Evolutionary conservation across 306 rosid genomes (phyloP).

Genomic region (Vigna trinervia): DNA sequence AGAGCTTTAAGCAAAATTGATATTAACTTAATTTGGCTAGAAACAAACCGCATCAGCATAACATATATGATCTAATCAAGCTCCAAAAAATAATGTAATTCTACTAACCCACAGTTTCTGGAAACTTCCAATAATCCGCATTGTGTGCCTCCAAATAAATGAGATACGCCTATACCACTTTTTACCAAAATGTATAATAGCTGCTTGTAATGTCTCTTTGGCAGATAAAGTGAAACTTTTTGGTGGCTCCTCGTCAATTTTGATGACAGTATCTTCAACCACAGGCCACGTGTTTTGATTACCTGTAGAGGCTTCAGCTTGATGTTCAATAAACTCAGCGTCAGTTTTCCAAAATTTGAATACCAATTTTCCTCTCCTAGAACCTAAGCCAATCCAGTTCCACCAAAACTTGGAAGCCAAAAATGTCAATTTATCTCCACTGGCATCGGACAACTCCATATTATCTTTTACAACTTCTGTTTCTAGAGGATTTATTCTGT

Average conservation of each 20-base stretch:
- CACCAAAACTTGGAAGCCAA: slow-evolving; percentile 71
- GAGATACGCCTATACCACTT: slow-evolving; percentile 82
- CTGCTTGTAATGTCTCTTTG: slow-evolving; percentile 80
- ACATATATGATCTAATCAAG: slow-evolving; percentile 22
- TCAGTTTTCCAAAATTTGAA: slow-evolving; percentile 78
- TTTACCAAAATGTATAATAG: slow-evolving; percentile 66
- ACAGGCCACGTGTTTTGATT: slow-evolving; percentile 56
- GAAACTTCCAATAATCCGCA: slow-evolving; percentile 63
- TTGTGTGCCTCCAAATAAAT: slow-evolving; percentile 72
- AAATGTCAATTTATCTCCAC: slow-evolving; percentile 67
- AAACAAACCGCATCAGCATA: slow-evolving; percentile 25
- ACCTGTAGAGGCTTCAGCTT: slow-evolving; percentile 60
- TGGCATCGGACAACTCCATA: slow-evolving; percentile 60
- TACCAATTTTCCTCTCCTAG: slow-evolving; percentile 66
- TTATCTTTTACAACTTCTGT: slow-evolving; percentile 47
- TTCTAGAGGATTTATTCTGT: slow-evolving; percentile 51
- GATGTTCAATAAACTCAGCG: slow-evolving; percentile 66
- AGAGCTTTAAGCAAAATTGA: slow-evolving; percentile 26
- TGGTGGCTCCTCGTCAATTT: slow-evolving; percentile 67
- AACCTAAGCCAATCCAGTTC: slow-evolving; percentile 77
- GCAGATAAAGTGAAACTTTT: slow-evolving; percentile 67
- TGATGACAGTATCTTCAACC: slow-evolving; percentile 62
- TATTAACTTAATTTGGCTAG: not conserved
- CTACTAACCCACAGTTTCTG: slow-evolving; percentile 86
- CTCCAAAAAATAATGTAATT: slow-evolving; percentile 31